Percentiles rank a stretch among this genome's conserved stretches.
These are phyloP conservation scores for Fomitopsis pulvina DNA, from an alignment of 768 basidiomycete species.

Conservation along the genomic window DNA sequence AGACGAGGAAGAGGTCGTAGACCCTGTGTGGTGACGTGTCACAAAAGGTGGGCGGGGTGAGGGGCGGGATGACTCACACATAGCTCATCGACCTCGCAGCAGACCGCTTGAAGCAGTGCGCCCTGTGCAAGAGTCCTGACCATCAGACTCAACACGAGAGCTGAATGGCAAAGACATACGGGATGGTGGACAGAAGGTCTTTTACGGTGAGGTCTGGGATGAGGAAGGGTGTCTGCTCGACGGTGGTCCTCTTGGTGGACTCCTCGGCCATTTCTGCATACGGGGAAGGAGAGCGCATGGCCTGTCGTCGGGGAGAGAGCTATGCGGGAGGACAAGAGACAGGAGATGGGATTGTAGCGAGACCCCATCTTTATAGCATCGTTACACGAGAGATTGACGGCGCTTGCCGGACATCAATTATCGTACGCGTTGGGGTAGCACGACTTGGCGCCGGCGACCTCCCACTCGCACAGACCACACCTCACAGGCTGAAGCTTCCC, in stretches of 20 bases:
- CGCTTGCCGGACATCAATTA: constrained; percentile 2
- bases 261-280: constrained; percentile 13
- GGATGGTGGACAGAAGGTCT: constrained; percentile 78
- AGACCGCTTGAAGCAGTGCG: constrained; percentile 89
- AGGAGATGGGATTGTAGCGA: constrained; percentile 1
- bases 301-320: constrained; percentile 10
- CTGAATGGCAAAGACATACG: constrained; percentile 40
- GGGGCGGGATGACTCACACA: constrained; percentile 43
- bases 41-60: constrained; percentile 12
- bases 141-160: not conserved
- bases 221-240: constrained; percentile 52
- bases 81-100: constrained; percentile 73
- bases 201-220: constrained; percentile 88
- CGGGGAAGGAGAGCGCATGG: constrained; percentile 3
- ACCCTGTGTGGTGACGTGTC: constrained; percentile 33
- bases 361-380: constrained; percentile 15
- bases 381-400: constrained; percentile 7
- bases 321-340: constrained; percentile 10
- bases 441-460: not conserved
- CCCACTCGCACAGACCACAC: not conserved
- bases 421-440: constrained; percentile 5
- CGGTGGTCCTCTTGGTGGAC: constrained; percentile 18
- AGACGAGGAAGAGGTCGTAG: constrained; percentile 72
- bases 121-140: constrained; percentile 27
- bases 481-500: not conserved